Evolutionary conservation across 208 protist genomes (phyloP).

Genomic region (Leishmania braziliensis): DNA sequence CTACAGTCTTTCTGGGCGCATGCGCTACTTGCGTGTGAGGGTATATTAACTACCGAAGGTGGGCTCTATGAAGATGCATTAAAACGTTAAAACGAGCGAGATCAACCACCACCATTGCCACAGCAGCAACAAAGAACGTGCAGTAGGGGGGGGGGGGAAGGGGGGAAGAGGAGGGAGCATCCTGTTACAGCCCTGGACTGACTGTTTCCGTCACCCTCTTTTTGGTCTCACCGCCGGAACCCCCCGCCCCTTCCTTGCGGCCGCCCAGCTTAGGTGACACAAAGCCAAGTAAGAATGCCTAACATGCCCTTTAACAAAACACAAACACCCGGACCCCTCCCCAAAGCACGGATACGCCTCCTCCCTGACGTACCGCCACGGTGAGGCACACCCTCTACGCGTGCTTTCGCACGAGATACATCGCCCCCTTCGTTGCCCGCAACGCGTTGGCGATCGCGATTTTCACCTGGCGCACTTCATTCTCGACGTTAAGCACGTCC

Average conservation of each 20-base stretch:
- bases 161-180: not conserved
- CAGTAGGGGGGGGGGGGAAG: no score
- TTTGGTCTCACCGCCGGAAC: not conserved
- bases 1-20: not conserved
- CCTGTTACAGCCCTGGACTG: not conserved
- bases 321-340: not conserved
- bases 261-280: not conserved
- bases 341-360: not conserved
- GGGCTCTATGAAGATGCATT: not conserved
- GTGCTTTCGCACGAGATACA: slow-evolving; percentile 4
- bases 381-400: not conserved
- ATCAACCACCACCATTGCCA: not conserved
- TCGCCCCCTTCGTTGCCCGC: slow-evolving; percentile 41
- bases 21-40: not conserved
- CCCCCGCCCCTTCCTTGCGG: not conserved
- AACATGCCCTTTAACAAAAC: not conserved
- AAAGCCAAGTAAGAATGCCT: not conserved
- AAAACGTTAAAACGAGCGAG: not conserved
- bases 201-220: not conserved
- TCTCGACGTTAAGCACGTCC: slow-evolving; percentile 60
- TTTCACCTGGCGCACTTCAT: slow-evolving; percentile 71
- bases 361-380: not conserved
- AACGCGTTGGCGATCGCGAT: slow-evolving; percentile 81
- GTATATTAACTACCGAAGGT: not conserved
- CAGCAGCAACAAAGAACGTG: not conserved